Evolutionary conservation across 148 eudicot species (phyloP), one percentile per base, ranked within the genome.

Genomic region (Salicornia ramosissima): DNA sequence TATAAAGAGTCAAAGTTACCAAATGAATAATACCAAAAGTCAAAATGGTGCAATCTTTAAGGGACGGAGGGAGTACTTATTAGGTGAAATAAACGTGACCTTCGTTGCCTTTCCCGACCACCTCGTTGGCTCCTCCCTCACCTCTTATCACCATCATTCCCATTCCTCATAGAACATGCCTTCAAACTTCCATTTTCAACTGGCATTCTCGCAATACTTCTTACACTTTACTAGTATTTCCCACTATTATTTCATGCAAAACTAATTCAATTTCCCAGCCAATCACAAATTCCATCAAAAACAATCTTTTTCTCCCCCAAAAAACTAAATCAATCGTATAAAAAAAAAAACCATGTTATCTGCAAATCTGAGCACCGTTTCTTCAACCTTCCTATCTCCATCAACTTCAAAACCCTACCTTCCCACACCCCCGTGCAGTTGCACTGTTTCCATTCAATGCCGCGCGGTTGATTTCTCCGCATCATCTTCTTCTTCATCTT

Each of bases 401-500:
- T 29, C 80, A 15, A 67, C 54, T 5, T 46, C 82, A 12, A 82
- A 74, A 67, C 78, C 83, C 49, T 10, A 74, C 65, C 64, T 74
- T 75, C 75, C 69, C 64, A 66, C 80, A 49, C 70, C 75, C 70
- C 79, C 61, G 43, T 60, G 19, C 15, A 60, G 6, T 30, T 2
- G 33, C 13, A 15, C 40, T 19, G 5, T 66, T 71, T 24, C 82
- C 63, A 30, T 81, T 68, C 83, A 77, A 45, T 73, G 78, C 79
- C 82, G 74, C 19, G 88, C 96, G 39, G 70, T 76, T 47, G 85
- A 83, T 70, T 54, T 68, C 34, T 77, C 83, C 15, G 76, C 75
- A 10, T 46, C 79, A 0, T 71, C 80, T 0, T 14, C 51, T 2
- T 66, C 80, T 11, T 68, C 77, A 0, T 70, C 76, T 1, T 42